Percentiles rank a stretch among this genome's conserved stretches.
phyloP scores from a whole-genome alignment of 805 yeast genomes.

The Pichia cabralensis region DNA sequence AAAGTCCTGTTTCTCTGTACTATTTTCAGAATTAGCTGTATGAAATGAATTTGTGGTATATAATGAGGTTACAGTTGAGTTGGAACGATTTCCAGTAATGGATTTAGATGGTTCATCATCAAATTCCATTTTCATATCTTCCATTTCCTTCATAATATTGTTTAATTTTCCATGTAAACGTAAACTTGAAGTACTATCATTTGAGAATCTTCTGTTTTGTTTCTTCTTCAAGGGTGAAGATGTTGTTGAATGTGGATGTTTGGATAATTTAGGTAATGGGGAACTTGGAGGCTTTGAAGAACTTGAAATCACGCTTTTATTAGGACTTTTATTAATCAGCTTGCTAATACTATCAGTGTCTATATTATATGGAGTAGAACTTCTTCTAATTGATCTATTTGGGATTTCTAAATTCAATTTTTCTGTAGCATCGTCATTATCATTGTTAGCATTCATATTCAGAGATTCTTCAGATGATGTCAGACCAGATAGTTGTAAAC shows the following conservation, averaged over 20 bases:
- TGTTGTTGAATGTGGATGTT: neutral
- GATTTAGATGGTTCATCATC: slow-evolving; percentile 8
- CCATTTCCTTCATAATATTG: slow-evolving; percentile 25
- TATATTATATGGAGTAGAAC: neutral
- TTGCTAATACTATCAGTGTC: too few relatives aligned
- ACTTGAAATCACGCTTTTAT: too few relatives aligned
- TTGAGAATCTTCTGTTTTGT: neutral
- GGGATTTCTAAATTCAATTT: too few relatives aligned
- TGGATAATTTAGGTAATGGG: slow-evolving; percentile 7
- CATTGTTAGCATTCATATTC: too few relatives aligned
- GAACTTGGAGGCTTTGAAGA: slow-evolving; percentile 12
- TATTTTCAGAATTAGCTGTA: slow-evolving; percentile 8
- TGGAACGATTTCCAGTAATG: too few relatives aligned
- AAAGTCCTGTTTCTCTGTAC: too few relatives aligned
- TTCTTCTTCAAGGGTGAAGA: slow-evolving; percentile 1
- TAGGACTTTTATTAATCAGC: slow-evolving; percentile 5
- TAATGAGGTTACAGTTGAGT: neutral
- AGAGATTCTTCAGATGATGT: slow-evolving; percentile 2
- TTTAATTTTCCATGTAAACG: slow-evolving; percentile 21
- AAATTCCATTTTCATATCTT: slow-evolving; percentile 19
- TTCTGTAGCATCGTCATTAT: too few relatives aligned
- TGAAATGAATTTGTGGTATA: slow-evolving; percentile 8
- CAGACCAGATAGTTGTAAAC: slow-evolving; percentile 2
- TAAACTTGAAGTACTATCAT: slow-evolving; percentile 5
- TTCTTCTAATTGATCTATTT: neutral